Conservation (phyloP, 768 basidiomycete genomes). For the Psilocybe cubensis region DNA sequence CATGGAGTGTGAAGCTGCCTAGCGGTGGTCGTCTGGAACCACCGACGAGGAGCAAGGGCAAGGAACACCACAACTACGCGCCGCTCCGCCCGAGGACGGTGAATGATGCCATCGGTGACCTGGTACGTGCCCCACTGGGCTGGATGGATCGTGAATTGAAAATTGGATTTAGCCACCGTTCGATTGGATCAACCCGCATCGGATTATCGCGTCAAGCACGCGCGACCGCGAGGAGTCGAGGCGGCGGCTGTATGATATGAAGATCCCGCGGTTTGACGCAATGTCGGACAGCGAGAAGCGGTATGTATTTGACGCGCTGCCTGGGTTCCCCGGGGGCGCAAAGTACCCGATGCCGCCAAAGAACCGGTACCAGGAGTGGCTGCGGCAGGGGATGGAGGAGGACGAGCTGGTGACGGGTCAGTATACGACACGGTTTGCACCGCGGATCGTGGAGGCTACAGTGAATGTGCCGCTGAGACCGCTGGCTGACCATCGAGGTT, state of each 20-base stretch:
- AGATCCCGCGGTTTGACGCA: conserved; percentile 52
- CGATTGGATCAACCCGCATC: conserved; percentile 58
- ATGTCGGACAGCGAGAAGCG: conserved; percentile 12
- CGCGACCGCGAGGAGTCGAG: conserved; percentile 35
- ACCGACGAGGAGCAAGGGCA: conserved; percentile 44
- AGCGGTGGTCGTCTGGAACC: conserved; percentile 46
- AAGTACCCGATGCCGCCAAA: conserved; percentile 48
- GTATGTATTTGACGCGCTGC: conserved; percentile 22
- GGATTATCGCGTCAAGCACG: conserved; percentile 33
- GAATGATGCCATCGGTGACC: conserved; percentile 67
- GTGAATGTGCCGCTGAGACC: conserved; percentile 56
- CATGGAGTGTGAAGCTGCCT: conserved; percentile 42
- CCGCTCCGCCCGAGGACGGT: conserved; percentile 64
- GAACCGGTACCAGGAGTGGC: conserved; percentile 45
- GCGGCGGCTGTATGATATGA: conserved; percentile 36
- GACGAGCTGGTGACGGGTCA: conserved; percentile 50
- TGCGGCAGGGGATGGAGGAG: conserved; percentile 25
- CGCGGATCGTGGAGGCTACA: conserved; percentile 54
- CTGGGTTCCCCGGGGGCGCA: conserved; percentile 51
- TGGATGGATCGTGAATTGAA: neutral
- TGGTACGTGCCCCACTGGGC: conserved; percentile 51
- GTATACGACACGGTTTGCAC: conserved; percentile 49
- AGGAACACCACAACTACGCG: conserved; percentile 53
- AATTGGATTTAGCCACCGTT: neutral
- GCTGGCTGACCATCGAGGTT: conserved; percentile 56